Base-by-base conservation (phyloP, 2,329 filamentous ascomycete genomes). In the Ramichloridium luteum region DNA sequence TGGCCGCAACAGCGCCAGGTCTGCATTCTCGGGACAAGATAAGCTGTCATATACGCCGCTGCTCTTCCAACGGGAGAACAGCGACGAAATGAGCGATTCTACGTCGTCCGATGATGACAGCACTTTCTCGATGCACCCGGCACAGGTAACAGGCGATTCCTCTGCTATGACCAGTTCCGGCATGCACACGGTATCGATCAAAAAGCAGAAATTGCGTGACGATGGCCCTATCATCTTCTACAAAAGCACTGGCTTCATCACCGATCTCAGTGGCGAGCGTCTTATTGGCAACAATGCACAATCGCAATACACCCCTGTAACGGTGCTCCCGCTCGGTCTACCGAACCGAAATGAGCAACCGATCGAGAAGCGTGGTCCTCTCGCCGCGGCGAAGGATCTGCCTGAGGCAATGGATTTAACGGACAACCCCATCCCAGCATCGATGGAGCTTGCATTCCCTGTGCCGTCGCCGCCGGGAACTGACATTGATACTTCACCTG, bases 151-250 rank as follows among this genome's bases (percentile, higher is more conserved):
- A 25, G 56, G 58, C 27, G 45, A 53, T 25, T 62, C 60, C 1
- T 62, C 61, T 1, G 57, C 54, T 0, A 54, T 64, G 43, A 55
- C 54, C 4, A 46, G 71, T 61, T 41, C 70, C 50, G 41, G 62
- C 50, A 28, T 67, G 56, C 35, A 58, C 48, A 53, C 65, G 48
- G 50, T 53, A 1, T 41, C 38, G 6, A 39, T 37, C 4, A 52
- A 45, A 37, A 44, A 39, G 32, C 66, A 59, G 41, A 72, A 68
- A 51, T 68, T 68, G 15, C 67, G 64, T 1, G 66, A 74, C 9
- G 74, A 80, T 36, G 83, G 82, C 6, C 75, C 80, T 1, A 79
- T 92, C 43, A 84, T 88, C 12, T 92, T 86, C 49, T 92, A 88
- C 52, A 82, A 70, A 38, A 80, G 79, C 15, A 78, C 79, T 1